Base-by-base conservation (phyloP, 108 stramenopile species). In the Bacterosira constricta region DNA sequence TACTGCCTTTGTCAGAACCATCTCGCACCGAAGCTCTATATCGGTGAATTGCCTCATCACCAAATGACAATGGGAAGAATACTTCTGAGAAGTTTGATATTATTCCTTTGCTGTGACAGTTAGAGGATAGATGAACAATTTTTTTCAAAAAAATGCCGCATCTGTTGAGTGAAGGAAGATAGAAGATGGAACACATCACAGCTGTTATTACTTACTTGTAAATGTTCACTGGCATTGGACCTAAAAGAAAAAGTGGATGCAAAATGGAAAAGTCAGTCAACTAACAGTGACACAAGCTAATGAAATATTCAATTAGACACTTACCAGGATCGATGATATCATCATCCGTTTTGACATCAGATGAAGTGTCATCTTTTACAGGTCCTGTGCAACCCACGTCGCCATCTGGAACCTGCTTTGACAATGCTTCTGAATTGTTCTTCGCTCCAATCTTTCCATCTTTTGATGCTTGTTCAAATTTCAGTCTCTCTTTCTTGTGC, bases 271-370 rank as follows among this genome's bases (percentile, higher is more conserved):
- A n/a, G n/a, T 56, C n/a, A 17, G 32, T n/a, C 32, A 56, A 56
- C 10, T 36, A 36, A 1, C 55, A 56, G 21, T 20, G 10, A 18
- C n/a, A n/a, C 2, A 20, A 18, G 1, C 3, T 1, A 15, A 6
- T 30, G 3, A 56, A 56, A 18, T 37, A 31, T 17, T 56, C 18
- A 3, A 31, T 1, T 32, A 9, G 32, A 32, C 27, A 56, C 55
- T 56, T 32, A 49, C 95, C 95, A 37, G 95, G 95, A 73, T 95
- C 86, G 7, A 64, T 44, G 17, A 85, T 71, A 5, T 32, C 70
- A 50, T 71, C 69, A 23, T 65, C 61, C 35, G 60, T 50, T n/a
- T 35, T 56, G 17, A 41, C 62, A 20, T 25, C 69, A 27, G 42
- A 46, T 25, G 45, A 9, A 13, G 59, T 32, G 7, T 35, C 18